Evolutionary conservation across 148 eudicot genomes (phyloP).

Genomic region (Cornus florida): DNA sequence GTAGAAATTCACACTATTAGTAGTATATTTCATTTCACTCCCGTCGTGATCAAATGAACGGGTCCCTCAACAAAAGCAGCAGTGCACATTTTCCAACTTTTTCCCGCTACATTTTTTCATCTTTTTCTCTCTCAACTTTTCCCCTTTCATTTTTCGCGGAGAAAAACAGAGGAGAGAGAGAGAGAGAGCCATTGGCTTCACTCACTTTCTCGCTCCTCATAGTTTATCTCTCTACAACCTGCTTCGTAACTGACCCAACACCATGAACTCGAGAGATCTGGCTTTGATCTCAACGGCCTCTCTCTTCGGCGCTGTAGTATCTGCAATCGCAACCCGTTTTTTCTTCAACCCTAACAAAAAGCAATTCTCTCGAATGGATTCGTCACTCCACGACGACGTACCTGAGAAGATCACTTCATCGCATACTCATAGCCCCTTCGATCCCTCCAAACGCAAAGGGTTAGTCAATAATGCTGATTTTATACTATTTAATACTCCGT

Average conservation of each 20-base stretch:
- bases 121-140: neutral
- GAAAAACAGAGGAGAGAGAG: neutral
- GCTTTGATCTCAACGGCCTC: constrained; percentile 53
- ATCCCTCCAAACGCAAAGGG: constrained; percentile 75
- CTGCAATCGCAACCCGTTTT: constrained; percentile 45
- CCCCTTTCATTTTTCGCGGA: too few species aligned
- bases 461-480: constrained; percentile 9
- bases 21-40: too few species aligned
- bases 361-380: constrained; percentile 16
- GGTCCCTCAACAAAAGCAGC: neutral
- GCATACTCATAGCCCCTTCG: constrained; percentile 49
- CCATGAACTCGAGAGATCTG: constrained; percentile 57
- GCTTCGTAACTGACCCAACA: neutral
- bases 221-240: neutral
- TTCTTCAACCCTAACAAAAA: constrained; percentile 35
- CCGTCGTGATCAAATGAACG: too few species aligned
- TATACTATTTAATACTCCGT: neutral
- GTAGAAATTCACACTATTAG: too few species aligned
- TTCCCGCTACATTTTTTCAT: neutral
- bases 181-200: neutral
- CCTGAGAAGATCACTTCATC: constrained; percentile 6
- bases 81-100: neutral
- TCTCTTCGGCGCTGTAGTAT: constrained; percentile 51
- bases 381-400: neutral
- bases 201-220: neutral